Percentiles rank a stretch among this genome's conserved stretches.
Evolutionary conservation across 352 stramenopile species (phyloP).

Genomic region (Blastocystis sp.): DNA sequence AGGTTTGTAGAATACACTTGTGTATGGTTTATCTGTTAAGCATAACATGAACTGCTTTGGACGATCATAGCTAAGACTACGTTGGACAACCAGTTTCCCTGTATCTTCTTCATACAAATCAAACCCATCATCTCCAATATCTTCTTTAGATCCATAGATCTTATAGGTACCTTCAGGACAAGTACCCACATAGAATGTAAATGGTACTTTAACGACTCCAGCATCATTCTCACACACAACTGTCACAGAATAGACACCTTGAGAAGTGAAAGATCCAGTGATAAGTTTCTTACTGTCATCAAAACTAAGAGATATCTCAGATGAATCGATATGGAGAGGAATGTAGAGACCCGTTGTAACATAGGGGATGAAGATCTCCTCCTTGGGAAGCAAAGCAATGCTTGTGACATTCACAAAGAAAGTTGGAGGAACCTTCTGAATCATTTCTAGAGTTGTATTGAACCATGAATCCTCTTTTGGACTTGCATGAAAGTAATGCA

Average conservation of each 20-base stretch:
- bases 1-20: neutral
- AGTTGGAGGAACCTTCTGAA: neutral
- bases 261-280: neutral
- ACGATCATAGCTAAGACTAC: no score
- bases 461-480: neutral
- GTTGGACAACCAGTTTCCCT: neutral
- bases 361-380: neutral
- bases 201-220: neutral
- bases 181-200: neutral
- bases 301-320: neutral
- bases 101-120: neutral
- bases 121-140: neutral
- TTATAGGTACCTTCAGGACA: neutral
- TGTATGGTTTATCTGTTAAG: neutral
- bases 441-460: conserved; percentile 24
- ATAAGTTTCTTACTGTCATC: neutral
- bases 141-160: neutral
- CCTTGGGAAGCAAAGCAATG: neutral
- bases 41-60: neutral
- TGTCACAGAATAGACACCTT: neutral
- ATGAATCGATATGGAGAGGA: neutral
- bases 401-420: neutral
- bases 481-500: neutral
- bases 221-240: neutral
- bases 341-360: neutral